Evolutionary conservation across 2,329 filamentous ascomycete species (phyloP), one percentile per base, ranked within the genome.

Genomic region (Penicillium hordei): DNA sequence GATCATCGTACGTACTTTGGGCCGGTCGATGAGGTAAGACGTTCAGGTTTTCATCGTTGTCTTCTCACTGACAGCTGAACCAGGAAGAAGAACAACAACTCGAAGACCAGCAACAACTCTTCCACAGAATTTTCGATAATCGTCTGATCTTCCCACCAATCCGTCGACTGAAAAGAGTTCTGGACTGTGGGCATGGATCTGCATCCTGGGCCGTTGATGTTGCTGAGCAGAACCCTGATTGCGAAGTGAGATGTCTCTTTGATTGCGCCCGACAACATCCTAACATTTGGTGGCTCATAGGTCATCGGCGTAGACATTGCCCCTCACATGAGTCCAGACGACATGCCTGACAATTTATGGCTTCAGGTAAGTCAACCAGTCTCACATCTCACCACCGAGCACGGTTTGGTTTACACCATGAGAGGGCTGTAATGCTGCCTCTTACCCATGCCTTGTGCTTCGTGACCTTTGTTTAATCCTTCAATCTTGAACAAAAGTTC

Each of bases 141-240:
- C 81, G 85, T 63, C 77, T 89, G 27, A 83, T 91, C 66, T 90
- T 91, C 60, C 87, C 89, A n/a, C 86, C 86, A 6, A 76, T 90
- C 48, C 74, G 71, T 44, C 76, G 79, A 29, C 82, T 83, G 25
- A 76, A 78, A 64, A 82, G 82, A 66, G 81, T 91, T 42, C 79
- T 92, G 29, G 89, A 92, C 57, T 91, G 88, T 65, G 89, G 89
- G 0, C 89, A 85, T 72, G 89, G 89, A 40, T 81, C 85, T n/a
- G 88, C 82, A 40, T 79, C 84, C 48, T 92, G 89, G 89, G 87
- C 88, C 23, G 75, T 84, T 34, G 86, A 88, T 25, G 86, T 89
- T 52, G 89, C 89, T 46, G 81, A 84, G 67, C 77, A 82, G 60
- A 78, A 87, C 74, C 87, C 87, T 48, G 75, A 79, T 60, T 88